A percentile compares a stretch with the other conserved stretches of the same genome.
These are phyloP conservation scores for Lathyrus sativus DNA, from an alignment of 306 rosid genomes.

Conservation along the genomic window DNA sequence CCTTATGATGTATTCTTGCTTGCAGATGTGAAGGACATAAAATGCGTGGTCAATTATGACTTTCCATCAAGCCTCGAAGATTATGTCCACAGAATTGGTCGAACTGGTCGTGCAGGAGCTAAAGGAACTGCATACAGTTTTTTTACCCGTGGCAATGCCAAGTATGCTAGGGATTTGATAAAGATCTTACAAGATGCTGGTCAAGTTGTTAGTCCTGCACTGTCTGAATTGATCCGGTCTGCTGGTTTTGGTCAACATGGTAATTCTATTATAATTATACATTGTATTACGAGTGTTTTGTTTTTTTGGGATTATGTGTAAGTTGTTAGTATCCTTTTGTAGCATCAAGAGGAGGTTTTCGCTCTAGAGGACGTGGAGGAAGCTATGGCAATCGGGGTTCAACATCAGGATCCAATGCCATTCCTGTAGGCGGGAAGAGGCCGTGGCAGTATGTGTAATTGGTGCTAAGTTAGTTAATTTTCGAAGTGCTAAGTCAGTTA, in stretches of 20 bases:
- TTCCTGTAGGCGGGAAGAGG: conserved; percentile 69
- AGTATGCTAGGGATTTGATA: conserved; percentile 67
- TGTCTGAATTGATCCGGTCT: conserved; percentile 63
- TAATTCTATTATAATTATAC: conserved; percentile 32
- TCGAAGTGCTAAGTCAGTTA: conserved; percentile 9
- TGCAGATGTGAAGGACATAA: conserved; percentile 98
- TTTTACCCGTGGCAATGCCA: conserved; percentile 77
- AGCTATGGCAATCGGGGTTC: conserved; percentile 64
- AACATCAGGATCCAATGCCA: conserved; percentile 74
- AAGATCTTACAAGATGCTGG: conserved; percentile 88
- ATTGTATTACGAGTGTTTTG: background rate
- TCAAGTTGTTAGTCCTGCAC: conserved; percentile 67
- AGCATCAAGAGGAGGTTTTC: conserved; percentile 75
- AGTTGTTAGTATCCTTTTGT: conserved; percentile 16
- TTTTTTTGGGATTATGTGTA: conserved; percentile 11
- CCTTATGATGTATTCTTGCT: conserved; percentile 41
- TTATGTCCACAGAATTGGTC: conserved; percentile 93
- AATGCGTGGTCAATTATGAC: conserved; percentile 91
- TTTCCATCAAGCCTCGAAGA: conserved; percentile 96
- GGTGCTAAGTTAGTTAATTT: conserved; percentile 22
- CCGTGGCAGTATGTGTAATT: conserved; percentile 50
- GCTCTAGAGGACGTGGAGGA: conserved; percentile 74
- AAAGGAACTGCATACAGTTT: conserved; percentile 88
- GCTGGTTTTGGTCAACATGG: conserved; percentile 66
- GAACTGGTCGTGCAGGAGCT: conserved; percentile 99